These are phyloP conservation scores for Trichoderma cornu-damae DNA, from an alignment of 2,329 filamentous ascomycete genomes.

Conservation along the genomic window DNA sequence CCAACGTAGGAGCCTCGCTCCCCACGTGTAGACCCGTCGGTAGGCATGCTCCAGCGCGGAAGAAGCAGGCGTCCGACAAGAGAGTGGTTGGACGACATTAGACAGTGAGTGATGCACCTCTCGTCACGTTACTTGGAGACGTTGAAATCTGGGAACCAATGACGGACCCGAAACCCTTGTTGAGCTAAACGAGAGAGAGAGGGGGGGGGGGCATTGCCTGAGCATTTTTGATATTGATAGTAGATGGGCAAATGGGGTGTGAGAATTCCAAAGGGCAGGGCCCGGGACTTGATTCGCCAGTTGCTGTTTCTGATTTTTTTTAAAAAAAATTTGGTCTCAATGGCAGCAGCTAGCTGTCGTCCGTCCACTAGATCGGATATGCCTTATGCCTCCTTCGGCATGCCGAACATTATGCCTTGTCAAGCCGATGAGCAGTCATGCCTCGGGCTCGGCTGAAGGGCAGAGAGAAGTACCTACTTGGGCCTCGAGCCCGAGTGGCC, in stretches of 20 bases:
- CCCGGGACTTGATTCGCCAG: neutral
- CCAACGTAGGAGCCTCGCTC: neutral
- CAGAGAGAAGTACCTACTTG: slow-evolving; percentile 30
- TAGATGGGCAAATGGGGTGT: slow-evolving; percentile 8
- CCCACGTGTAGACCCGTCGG: slow-evolving; percentile 1
- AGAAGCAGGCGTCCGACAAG: neutral
- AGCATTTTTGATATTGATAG: slow-evolving; percentile 1
- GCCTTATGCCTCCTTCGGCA: neutral
- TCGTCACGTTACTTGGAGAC: slow-evolving; percentile 33
- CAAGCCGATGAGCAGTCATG: slow-evolving; percentile 23
- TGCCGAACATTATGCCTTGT: neutral
- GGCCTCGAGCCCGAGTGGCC: slow-evolving; percentile 27
- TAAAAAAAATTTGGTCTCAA: no score
- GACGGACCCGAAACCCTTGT: slow-evolving; percentile 29
- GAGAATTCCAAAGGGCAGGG: neutral
- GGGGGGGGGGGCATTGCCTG: neutral
- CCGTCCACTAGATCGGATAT: neutral
- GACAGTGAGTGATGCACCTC: slow-evolving; percentile 10
- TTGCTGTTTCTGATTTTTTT: neutral
- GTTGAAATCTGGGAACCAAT: slow-evolving; percentile 34
- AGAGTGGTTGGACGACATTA: slow-evolving; percentile 1
- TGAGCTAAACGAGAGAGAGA: slow-evolving; percentile 20
- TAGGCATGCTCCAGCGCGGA: slow-evolving; percentile 3
- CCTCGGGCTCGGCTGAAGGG: slow-evolving; percentile 25
- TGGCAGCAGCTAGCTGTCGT: neutral